A percentile compares a stretch with the other conserved stretches of the same genome.
phyloP scores from a whole-genome alignment of 352 stramenopile species.

The Bremia lactucae region DNA sequence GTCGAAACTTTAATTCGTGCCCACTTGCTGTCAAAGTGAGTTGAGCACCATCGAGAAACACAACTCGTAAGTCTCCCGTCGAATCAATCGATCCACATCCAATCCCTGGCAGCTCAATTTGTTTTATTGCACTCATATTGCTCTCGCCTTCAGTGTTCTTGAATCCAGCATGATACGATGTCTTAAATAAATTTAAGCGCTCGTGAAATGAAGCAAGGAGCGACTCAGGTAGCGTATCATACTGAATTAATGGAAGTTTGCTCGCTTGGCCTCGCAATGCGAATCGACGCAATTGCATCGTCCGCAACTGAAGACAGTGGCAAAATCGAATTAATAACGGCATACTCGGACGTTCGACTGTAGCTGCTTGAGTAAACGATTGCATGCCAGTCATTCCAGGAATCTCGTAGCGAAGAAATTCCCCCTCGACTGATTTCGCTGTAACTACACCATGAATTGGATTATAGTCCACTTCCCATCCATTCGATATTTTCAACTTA shows the following conservation, averaged over 20 bases:
- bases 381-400: conserved; percentile 1
- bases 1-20: conserved; percentile 29
- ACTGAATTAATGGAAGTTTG: conserved; percentile 44
- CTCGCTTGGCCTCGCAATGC: conserved; percentile 23
- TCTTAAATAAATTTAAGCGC: conserved; percentile 5
- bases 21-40: conserved; percentile 37
- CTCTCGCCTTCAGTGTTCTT: too few species aligned
- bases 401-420: conserved; percentile 20
- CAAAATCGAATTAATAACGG: conserved; percentile 33
- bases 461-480: conserved; percentile 23
- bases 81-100: conserved; percentile 29
- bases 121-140: conserved; percentile 5
- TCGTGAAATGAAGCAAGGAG: conserved; percentile 32
- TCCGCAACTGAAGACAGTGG: conserved; percentile 39
- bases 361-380: background rate
- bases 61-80: conserved; percentile 30
- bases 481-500: conserved; percentile 28
- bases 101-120: conserved; percentile 28
- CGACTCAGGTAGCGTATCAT: conserved; percentile 31
- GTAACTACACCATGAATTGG: conserved; percentile 17
- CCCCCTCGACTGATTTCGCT: conserved; percentile 14
- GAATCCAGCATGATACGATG: background rate
- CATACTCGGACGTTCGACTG: conserved; percentile 5
- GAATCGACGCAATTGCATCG: conserved; percentile 36
- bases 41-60: conserved; percentile 33